Percentiles rank a stretch among this genome's conserved stretches.
These are phyloP conservation scores for Monosporozyma aerobia DNA, from an alignment of 805 yeast species.

Conservation along the genomic window DNA sequence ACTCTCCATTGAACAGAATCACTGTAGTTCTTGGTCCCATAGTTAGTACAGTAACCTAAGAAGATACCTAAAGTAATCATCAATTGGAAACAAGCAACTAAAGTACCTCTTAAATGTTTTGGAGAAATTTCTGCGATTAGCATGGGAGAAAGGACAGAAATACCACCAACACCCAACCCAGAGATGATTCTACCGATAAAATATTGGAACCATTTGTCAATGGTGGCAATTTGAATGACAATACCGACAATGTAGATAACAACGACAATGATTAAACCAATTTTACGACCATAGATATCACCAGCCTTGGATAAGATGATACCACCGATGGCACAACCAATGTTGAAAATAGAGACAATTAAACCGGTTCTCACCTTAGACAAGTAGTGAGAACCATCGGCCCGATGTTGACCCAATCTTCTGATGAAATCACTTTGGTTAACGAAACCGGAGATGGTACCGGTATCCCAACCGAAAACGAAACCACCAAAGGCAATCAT, in stretches of 20 bases:
- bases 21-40: constrained; percentile 45
- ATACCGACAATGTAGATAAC: constrained; percentile 59
- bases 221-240: constrained; percentile 51
- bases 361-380: constrained; percentile 42
- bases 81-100: too few relatives aligned
- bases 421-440: constrained; percentile 46
- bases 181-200: constrained; percentile 59
- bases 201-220: constrained; percentile 55
- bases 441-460: constrained; percentile 65
- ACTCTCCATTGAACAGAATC: constrained; percentile 71
- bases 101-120: constrained; percentile 44
- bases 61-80: too few relatives aligned
- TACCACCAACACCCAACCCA: constrained; percentile 69
- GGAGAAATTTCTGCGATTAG: constrained; percentile 63
- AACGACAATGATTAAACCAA: constrained; percentile 53
- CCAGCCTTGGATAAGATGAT: constrained; percentile 48
- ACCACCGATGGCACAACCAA: constrained; percentile 74
- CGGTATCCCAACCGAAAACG: constrained; percentile 62
- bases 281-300: constrained; percentile 58
- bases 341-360: constrained; percentile 52
- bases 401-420: constrained; percentile 41
- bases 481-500: constrained; percentile 32
- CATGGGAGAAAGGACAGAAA: constrained; percentile 65
- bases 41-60: constrained; percentile 25
- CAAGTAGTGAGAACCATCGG: constrained; percentile 34